Conservation (phyloP, 129 eudicot genomes). For the Apium graveolens region DNA sequence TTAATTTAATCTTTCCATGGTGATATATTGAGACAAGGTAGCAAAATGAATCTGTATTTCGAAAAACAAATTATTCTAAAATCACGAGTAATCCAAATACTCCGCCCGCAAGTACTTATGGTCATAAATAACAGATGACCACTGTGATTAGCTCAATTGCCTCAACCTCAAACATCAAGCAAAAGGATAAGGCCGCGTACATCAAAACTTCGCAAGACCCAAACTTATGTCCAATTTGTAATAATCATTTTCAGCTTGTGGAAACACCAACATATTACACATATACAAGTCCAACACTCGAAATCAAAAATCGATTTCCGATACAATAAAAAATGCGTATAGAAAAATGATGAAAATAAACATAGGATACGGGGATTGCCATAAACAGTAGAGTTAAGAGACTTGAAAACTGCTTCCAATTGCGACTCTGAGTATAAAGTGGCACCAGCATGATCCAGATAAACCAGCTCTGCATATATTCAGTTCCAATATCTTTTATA, state of each 20-base stretch:
- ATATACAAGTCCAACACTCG: too few relatives aligned
- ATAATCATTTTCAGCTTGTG: neutral
- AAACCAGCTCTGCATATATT: constrained; percentile 47
- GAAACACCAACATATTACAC: neutral
- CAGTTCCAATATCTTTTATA: neutral
- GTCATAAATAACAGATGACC: neutral
- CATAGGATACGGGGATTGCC: constrained; percentile 93
- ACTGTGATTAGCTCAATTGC: neutral
- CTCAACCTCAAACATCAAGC: neutral
- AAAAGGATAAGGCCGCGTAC: neutral
- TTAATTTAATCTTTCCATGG: neutral
- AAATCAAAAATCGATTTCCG: too few relatives aligned
- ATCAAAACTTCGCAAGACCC: neutral
- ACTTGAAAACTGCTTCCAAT: constrained; percentile 74
- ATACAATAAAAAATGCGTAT: too few relatives aligned
- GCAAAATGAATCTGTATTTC: neutral
- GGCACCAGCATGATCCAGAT: constrained; percentile 97
- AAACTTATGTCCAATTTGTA: neutral
- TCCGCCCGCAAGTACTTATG: neutral
- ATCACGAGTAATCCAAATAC: neutral
- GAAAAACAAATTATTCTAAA: neutral
- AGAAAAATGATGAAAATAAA: neutral
- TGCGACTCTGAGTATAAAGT: constrained; percentile 89
- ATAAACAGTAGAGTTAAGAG: constrained; percentile 57
- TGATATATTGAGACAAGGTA: neutral